Percentiles rank a stretch among this genome's conserved stretches.
Conservation (phyloP, 257 asterid species). For the Lithospermum erythrorhizon region DNA sequence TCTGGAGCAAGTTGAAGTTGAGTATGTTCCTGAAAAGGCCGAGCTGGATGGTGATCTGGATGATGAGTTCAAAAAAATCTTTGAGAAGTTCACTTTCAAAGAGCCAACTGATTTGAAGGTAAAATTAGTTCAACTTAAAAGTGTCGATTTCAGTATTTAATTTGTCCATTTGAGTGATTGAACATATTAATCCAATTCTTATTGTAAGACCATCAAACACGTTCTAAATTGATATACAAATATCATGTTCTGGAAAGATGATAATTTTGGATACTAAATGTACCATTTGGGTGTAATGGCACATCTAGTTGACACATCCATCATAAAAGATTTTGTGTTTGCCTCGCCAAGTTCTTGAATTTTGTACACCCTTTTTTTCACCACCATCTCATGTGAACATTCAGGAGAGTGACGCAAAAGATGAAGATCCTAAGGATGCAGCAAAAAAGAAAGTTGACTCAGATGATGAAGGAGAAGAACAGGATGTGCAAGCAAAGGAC, state of each 20-base stretch:
- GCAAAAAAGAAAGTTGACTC: slow-evolving; percentile 68
- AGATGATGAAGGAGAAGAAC: slow-evolving; percentile 82
- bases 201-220: not conserved
- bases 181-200: too few species aligned
- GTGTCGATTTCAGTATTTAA: not conserved
- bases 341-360: not conserved
- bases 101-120: slow-evolving; percentile 56
- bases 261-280: slow-evolving; percentile 1
- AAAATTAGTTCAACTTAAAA: slow-evolving; percentile 7
- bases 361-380: not conserved
- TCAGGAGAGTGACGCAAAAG: slow-evolving; percentile 65
- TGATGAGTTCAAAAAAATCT: slow-evolving; percentile 76
- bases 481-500: slow-evolving; percentile 63
- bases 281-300: not conserved
- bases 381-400: slow-evolving; percentile 3
- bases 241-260: not conserved
- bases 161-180: not conserved
- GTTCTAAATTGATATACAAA: not conserved
- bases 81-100: slow-evolving; percentile 69
- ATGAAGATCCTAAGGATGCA: slow-evolving; percentile 45
- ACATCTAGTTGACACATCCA: not conserved
- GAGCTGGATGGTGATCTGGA: slow-evolving; percentile 54
- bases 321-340: not conserved
- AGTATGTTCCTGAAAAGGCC: slow-evolving; percentile 82
- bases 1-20: slow-evolving; percentile 66